These are phyloP conservation scores for Claviceps purpurea DNA, from an alignment of 2,329 filamentous ascomycete species.

Conservation along the genomic window DNA sequence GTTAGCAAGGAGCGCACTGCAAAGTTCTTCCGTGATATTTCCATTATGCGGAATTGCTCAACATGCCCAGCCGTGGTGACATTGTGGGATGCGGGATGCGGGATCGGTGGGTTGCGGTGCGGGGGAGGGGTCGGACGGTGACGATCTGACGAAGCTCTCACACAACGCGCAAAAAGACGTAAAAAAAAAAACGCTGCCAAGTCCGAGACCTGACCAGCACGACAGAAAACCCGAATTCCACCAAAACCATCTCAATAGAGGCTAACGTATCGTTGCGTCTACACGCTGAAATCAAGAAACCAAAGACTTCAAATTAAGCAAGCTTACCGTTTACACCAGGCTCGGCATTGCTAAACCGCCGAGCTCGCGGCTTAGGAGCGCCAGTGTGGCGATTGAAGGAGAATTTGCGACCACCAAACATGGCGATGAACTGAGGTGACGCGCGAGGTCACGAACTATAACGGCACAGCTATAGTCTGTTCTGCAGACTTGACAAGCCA, in stretches of 20 bases:
- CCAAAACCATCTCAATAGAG: no score
- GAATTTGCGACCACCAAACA: conserved; percentile 48
- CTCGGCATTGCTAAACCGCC: conserved; percentile 47
- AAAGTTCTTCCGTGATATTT: background rate
- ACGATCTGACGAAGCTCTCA: background rate
- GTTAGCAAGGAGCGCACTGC: conserved; percentile 6
- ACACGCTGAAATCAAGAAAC: background rate
- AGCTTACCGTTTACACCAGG: conserved; percentile 41
- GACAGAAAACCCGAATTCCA: background rate
- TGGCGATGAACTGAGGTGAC: conserved; percentile 14
- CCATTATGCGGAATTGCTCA: no score
- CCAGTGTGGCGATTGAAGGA: conserved; percentile 55
- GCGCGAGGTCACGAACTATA: background rate
- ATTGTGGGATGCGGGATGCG: no score
- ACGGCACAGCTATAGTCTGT: background rate
- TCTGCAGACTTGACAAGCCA: background rate
- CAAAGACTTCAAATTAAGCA: background rate
- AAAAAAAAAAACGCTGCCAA: background rate
- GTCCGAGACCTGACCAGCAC: background rate
- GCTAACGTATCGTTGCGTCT: background rate
- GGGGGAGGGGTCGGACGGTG: background rate
- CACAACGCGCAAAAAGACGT: background rate
- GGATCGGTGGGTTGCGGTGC: background rate
- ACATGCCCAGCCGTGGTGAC: background rate
- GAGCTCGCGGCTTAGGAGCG: conserved; percentile 37